Evolutionary conservation across 306 rosid species (phyloP).

Genomic region (Coriaria nepalensis): DNA sequence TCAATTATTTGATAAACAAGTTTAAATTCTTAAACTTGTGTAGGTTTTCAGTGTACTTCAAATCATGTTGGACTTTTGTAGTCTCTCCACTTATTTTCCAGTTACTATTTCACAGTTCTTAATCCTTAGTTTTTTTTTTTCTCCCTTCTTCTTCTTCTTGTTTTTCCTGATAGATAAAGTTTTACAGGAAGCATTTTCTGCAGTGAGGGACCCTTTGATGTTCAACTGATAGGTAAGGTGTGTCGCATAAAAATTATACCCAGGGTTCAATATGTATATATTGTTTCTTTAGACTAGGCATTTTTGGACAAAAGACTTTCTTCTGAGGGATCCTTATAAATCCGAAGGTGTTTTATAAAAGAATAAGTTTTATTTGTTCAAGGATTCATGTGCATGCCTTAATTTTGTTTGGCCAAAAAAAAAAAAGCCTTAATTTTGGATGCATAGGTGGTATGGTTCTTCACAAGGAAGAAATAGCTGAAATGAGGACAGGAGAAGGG

Average conservation of each 20-base stretch:
- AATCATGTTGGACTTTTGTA: too few relatives aligned
- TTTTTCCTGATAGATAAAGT: not conserved
- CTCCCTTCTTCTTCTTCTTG: not conserved
- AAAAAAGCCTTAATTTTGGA: slow-evolving; percentile 11
- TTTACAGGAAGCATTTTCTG: slow-evolving; percentile 84
- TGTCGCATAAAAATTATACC: not conserved
- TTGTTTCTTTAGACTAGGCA: not conserved
- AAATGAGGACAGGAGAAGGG: slow-evolving; percentile 99
- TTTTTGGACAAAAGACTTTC: not conserved
- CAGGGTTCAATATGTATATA: not conserved
- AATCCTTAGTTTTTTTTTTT: not conserved
- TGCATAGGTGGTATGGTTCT: slow-evolving; percentile 86
- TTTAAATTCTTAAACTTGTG: too few relatives aligned
- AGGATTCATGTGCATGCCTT: not conserved
- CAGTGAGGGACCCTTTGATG: slow-evolving; percentile 91
- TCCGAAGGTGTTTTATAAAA: too few relatives aligned
- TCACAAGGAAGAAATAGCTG: slow-evolving; percentile 95
- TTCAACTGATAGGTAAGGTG: slow-evolving; percentile 62
- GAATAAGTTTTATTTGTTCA: too few relatives aligned
- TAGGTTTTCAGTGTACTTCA: too few relatives aligned
- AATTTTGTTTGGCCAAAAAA: slow-evolving; percentile 5
- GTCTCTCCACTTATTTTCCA: too few relatives aligned
- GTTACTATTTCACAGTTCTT: too few relatives aligned
- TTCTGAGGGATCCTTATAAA: too few relatives aligned
- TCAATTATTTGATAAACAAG: too few relatives aligned